Conservation (phyloP, 2,329 filamentous ascomycete genomes). For the Zasmidium cellare region DNA sequence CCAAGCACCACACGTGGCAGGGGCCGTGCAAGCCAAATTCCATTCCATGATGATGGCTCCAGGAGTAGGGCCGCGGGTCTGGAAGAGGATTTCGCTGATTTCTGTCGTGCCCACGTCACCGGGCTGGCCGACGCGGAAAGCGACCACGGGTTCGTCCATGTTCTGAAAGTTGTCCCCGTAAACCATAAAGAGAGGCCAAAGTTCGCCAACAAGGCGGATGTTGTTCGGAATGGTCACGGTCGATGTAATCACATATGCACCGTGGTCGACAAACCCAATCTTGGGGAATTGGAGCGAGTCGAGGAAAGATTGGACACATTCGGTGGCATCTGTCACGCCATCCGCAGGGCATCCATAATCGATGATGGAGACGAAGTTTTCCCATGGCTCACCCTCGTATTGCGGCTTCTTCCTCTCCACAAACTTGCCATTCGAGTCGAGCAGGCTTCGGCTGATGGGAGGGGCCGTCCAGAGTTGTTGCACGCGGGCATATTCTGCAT, state of each 20-base stretch:
- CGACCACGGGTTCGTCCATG: conserved; percentile 70
- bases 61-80: conserved; percentile 77
- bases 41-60: conserved; percentile 88
- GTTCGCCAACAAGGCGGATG: conserved; percentile 57
- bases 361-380: conserved; percentile 68
- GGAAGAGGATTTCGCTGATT: conserved; percentile 81
- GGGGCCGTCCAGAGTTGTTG: conserved; percentile 44
- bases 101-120: conserved; percentile 80
- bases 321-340: conserved; percentile 81
- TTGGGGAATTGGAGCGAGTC: conserved; percentile 62
- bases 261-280: conserved; percentile 64
- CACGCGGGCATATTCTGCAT: conserved; percentile 27
- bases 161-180: conserved; percentile 72
- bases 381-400: conserved; percentile 67
- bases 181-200: conserved; percentile 66
- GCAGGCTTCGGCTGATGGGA: conserved; percentile 66
- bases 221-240: conserved; percentile 51
- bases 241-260: conserved; percentile 60
- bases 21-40: conserved; percentile 69
- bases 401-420: conserved; percentile 85
- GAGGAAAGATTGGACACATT: conserved; percentile 76
- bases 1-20: conserved; percentile 79
- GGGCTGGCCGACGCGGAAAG: conserved; percentile 76
- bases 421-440: conserved; percentile 65
- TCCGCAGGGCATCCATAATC: conserved; percentile 70